Evolutionary conservation across 306 rosid genomes (phyloP), one percentile per base, ranked within the genome.

Genomic region (Hippophae gyantsensis): DNA sequence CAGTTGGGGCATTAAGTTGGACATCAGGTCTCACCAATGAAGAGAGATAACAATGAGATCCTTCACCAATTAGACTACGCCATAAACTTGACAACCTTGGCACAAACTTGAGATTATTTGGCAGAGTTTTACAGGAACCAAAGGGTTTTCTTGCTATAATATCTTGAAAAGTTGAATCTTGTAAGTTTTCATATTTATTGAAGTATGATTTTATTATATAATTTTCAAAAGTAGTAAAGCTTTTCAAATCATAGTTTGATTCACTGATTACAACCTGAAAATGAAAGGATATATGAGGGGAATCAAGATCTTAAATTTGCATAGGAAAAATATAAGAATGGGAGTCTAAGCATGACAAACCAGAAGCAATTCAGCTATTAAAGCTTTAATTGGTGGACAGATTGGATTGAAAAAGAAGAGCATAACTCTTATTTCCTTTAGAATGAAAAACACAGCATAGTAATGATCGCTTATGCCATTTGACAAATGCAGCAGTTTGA

Each of bases 31-130:
- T 78, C 59, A 81, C 62, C 66, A 71, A 74, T 38, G 95, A 77
- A 52, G 79, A 78, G 42, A 87, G 52, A 71, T 50, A 73, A 32
- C 88, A 87, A 60, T 87, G 95, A 23, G 95, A 85, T 73, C 96
- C 96, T 73, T 78, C 84, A 6, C 96, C 96, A 50, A 71, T 71
- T 55, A 92, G 79, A 64, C 66, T 69, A 55, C 79, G 84, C 13
- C 66, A 66, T 50, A 74, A 60, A 69, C 64, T 52, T 14, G 85
- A 79, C 52, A 76, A 69, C 69, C 68, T 74, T 49, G 71, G 48
- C 50, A 48, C 48, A 42, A 66, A 57, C 63, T 71, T 63, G 58
- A 27, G 70, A 72, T 66, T 62, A 60, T 69, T 72, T 0, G 78
- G 82, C 32, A 75, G 72, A 57, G 44, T 56, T 60, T 75, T 63